phyloP scores from a whole-genome alignment of 1,139 yeast species.

The Eremothecium coryli region DNA sequence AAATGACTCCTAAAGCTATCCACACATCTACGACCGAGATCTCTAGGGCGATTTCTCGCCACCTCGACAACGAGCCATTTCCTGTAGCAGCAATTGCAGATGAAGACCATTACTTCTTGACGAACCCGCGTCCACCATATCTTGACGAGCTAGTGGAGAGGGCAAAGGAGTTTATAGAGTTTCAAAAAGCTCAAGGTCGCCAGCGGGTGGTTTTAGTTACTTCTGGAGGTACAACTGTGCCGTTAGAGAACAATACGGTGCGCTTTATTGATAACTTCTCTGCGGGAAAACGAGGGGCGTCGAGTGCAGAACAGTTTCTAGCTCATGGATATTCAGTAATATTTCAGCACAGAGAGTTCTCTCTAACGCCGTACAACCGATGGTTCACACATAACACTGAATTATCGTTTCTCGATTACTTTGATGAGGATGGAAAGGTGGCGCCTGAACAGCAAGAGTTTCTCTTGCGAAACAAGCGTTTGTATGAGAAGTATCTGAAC shows the following conservation, averaged over 20 bases:
- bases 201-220: conserved; percentile 73
- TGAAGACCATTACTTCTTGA: conserved; percentile 65
- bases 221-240: conserved; percentile 98
- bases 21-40: conserved; percentile 67
- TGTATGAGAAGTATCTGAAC: conserved; percentile 49
- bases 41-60: conserved; percentile 67
- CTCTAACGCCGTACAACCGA: conserved; percentile 82
- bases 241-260: conserved; percentile 91
- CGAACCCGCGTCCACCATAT: conserved; percentile 67
- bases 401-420: conserved; percentile 75
- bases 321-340: conserved; percentile 84
- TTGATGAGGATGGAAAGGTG: conserved; percentile 48
- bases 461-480: conserved; percentile 55
- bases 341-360: conserved; percentile 84
- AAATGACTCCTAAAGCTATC: conserved; percentile 17
- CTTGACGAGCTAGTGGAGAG: conserved; percentile 50
- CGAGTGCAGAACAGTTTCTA: conserved; percentile 85
- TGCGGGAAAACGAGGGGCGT: conserved; percentile 97
- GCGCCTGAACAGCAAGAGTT: conserved; percentile 51
- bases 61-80: conserved; percentile 48
- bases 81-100: conserved; percentile 70
- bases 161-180: conserved; percentile 50
- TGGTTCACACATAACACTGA: conserved; percentile 73
- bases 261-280: conserved; percentile 93
- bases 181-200: conserved; percentile 36